Evolutionary conservation across 495 filamentous ascomycete genomes (phyloP), one percentile per base, ranked within the genome.

Genomic region (Penicillium cataractarum): DNA sequence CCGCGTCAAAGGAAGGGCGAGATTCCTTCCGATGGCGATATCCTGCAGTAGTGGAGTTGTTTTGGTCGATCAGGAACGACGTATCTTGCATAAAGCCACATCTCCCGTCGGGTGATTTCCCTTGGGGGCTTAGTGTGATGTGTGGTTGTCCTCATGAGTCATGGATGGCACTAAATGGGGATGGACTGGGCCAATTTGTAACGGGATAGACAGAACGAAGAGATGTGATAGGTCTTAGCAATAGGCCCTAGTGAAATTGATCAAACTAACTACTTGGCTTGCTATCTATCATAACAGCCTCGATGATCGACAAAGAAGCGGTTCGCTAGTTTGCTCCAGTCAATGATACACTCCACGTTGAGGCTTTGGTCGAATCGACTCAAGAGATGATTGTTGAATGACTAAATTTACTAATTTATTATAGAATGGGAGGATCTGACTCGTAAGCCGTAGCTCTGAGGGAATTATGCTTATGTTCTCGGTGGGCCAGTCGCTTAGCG

Each of bases 11-110:
- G 27, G 44, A 55, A 58, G 57, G 44, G 57, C 24, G 19, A 44
- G 37, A 65, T 68, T 65, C 57, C 48, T 62, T 60, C 60, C 62
- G 63, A 64, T 59, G 60, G 62, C 58, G 51, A 24, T 29, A 26
- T 31, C 27, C 35, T 48, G 17, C 7, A 51, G 29, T 33, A 24
- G 31, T 52, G 39, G 35, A 19, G 40, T 33, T n/a, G n/a, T 26
- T 22, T 48, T 32, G 21, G 37, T 51, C 44, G 37, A 60, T 53
- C 49, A 63, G 57, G 58, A 68, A 53, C 62, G 48, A 64, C 53
- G 48, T n/a, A 61, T 64, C 54, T 42, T 55, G 61, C 57, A 66
- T 65, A 26, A 39, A 57, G 55, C 26, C 54, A 55, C 27, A 49
- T 65, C 49, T 44, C 58, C 61, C 60, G 60, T 60, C 52, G 63